Conservation (phyloP, 208 protist species). For the Trypanosomatidae sp. region DNA sequence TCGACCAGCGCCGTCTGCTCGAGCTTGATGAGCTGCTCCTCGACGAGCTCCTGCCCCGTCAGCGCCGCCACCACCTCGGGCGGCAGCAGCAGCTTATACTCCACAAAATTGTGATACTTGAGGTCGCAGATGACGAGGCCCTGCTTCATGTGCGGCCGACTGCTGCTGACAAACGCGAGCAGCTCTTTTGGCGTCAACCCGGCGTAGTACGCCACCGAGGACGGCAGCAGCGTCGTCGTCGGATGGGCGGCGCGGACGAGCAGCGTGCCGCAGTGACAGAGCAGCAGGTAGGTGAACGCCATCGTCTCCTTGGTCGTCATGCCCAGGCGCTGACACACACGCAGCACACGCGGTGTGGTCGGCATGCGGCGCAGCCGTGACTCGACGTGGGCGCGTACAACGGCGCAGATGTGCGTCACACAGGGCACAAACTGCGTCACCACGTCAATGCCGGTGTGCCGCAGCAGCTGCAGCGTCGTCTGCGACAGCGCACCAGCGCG, state of each 20-base stretch:
- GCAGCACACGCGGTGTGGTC: constrained; percentile 45
- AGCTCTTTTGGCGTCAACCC: constrained; percentile 53
- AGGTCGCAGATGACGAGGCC: constrained; percentile 49
- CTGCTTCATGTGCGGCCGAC: constrained; percentile 73
- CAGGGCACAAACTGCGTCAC: constrained; percentile 30
- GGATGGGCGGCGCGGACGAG: constrained; percentile 7
- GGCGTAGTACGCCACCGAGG: constrained; percentile 32
- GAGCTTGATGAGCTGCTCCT: constrained; percentile 85
- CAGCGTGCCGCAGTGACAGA: constrained; percentile 59
- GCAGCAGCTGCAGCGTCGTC: constrained; percentile 9
- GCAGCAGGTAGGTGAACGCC: constrained; percentile 52
- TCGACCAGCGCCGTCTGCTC: constrained; percentile 78
- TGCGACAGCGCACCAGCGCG: constrained; percentile 9
- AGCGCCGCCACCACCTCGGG: constrained; percentile 70
- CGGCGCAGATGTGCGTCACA: constrained; percentile 6
- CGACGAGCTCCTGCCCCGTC: constrained; percentile 47
- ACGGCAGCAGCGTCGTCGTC: constrained; percentile 15
- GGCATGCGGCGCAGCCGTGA: constrained; percentile 25
- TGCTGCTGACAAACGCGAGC: constrained; percentile 52
- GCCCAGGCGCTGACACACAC: constrained; percentile 32
- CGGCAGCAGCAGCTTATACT: constrained; percentile 54
- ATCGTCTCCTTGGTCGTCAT: constrained; percentile 27
- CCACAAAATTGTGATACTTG: constrained; percentile 43
- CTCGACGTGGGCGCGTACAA: constrained; percentile 14
- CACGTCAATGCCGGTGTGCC: constrained; percentile 19